phyloP scores from a whole-genome alignment of 78 protist species.

The Ministeria vibrans region DNA sequence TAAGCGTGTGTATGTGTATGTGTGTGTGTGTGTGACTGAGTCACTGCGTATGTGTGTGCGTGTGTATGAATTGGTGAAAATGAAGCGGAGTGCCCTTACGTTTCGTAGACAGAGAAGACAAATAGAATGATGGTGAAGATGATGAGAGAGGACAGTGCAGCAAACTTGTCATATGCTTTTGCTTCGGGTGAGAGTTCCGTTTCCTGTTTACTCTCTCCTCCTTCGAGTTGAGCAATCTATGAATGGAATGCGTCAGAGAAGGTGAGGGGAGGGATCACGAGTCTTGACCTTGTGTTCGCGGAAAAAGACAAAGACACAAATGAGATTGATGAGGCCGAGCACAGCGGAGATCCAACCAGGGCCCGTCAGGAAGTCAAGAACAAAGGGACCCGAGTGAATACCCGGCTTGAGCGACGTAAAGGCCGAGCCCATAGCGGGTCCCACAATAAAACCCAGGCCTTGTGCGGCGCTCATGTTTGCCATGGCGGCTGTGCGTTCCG shows the following conservation, averaged over 20 bases:
- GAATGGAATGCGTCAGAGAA: too few species aligned
- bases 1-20: neutral
- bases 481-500: conserved; percentile 24
- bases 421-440: conserved; percentile 21
- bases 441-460: conserved; percentile 35
- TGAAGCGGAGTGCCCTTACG: neutral
- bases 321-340: conserved; percentile 1
- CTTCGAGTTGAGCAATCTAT: too few species aligned
- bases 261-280: too few species aligned
- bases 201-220: too few species aligned
- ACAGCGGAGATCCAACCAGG: conserved; percentile 32
- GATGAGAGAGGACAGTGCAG: neutral
- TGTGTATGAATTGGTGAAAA: neutral
- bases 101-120: neutral
- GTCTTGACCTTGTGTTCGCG: neutral
- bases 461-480: conserved; percentile 25
- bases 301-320: conserved; percentile 5
- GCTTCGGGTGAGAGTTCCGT: too few species aligned
- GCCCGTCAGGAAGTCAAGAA: conserved; percentile 17
- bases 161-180: too few species aligned
- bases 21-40: neutral
- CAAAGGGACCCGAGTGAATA: neutral
- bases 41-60: too few species aligned
- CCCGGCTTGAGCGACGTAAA: neutral
- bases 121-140: neutral